Base-by-base conservation (phyloP, 1,139 yeast genomes). In the Kodamaea fungicola region DNA sequence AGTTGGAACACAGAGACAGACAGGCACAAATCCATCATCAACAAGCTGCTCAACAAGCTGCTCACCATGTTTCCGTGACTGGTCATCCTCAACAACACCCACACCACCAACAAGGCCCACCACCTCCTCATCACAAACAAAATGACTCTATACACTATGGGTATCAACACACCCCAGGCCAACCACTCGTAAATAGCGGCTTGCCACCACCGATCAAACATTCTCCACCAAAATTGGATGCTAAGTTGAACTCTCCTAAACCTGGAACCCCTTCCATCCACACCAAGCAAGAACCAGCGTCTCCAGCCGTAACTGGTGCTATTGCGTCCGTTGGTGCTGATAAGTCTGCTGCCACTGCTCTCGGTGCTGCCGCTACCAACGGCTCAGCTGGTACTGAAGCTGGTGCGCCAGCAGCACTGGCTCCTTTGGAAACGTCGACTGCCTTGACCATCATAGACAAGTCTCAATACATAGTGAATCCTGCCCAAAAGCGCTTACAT, bases 1-100 rank as follows among this genome's bases (percentile, higher is more conserved):
- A 89, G 58, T 71, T 90, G 52, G 96, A 88, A 51, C 78, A 76
- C 55, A 70, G 87, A 55, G 90, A 82, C 55, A 61, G 75, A 48
- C 73, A 79, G 50, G 75, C 71, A 42, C 72, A 73, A 57, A 70
- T 72, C 43, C 59, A 64, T 7, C 55, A 49, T 31, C 56, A 47
- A 31, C 52, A 42, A 9, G 41, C 39, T 8, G 48, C 42, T 13
- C 47, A 42, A 24, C 46, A 38, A 16, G 47, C 44, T 30, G 55
- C 49, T 21, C 65, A 54, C 38, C 68, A 59, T 12, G 64, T 54
- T 27, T 60, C 55, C 22, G 68, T 55, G 29, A 59, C 54, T 13
- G 62, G 46, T 29, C 45, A 35, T 22, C 43, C 41, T 6, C 43
- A 44, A 32, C 51, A 45, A 22, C 47, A 39, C 29, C 43, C 35